Evolutionary conservation across 1,284 basidiomycete genomes (phyloP), one percentile per base, ranked within the genome.

Genomic region (Ceratobasidium theobromae): DNA sequence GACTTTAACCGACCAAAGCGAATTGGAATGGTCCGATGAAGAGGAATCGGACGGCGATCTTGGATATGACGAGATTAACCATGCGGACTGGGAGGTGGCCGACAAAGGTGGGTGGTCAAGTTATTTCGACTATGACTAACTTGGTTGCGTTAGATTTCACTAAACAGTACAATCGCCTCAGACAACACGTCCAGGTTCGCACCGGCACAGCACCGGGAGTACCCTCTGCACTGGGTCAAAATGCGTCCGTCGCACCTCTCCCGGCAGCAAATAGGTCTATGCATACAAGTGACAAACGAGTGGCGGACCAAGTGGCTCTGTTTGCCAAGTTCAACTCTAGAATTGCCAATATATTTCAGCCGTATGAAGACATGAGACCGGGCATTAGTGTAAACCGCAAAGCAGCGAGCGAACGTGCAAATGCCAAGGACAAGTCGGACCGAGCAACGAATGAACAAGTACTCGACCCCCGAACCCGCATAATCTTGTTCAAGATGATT

Each of bases 391-490:
- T 90, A 0, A 95, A 96, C 71, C 83, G 92, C 66, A 98, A 98
- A 74, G 92, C 91, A 0, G 92, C 91, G 0, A 88, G 86, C 68
- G 88, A 93, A 12, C 84, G 85, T 65, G 89, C 91, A 16, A 93
- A 95, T 73, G 78, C 85, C 72, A 95, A 96, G 77, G 95, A 98
- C 77, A 96, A 96, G 76, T 86, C 89, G 53, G 95, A 98, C 78
- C 84, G 95, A 48, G 95, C 95, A 9, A 98, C 95, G 11, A 93
- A 85, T 60, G 95, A 98, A 75, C 95, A 97, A 74, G 95, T 98
- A 0, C 81, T 98, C 23, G 95, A 98, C 76, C 88, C 92, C 11
- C 82, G 95, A 25, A 98, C 95, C 2, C 79, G 95, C 33, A 81
- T 95, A 46, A 95, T 97, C 18, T 77, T 98, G 46, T 92, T 93